A percentile compares a stretch with the other conserved stretches of the same genome.
phyloP scores from a whole-genome alignment of 2,329 filamentous ascomycete species.

The Ceratocystis albifundus region DNA sequence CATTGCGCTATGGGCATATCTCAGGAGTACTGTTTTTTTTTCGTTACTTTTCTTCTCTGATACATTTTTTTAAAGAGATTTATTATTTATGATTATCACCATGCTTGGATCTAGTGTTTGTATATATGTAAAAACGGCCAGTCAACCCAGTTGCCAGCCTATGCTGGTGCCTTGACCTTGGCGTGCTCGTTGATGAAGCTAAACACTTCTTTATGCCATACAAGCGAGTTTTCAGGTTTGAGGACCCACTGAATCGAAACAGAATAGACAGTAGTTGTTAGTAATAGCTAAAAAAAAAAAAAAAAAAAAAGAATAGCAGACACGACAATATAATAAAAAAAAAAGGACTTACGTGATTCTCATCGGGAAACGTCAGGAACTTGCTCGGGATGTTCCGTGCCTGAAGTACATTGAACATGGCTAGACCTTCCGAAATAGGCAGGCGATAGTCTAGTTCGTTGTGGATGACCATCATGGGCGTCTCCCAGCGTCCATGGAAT shows the following conservation, averaged over 20 bases:
- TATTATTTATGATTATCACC: conserved; percentile 3
- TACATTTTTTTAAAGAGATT: conserved; percentile 11
- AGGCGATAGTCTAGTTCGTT: conserved; percentile 82
- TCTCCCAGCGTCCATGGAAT: conserved; percentile 60
- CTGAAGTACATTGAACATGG: conserved; percentile 79
- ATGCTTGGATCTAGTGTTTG: not conserved
- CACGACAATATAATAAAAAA: not conserved
- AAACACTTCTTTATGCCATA: conserved; percentile 82
- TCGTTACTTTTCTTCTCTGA: conserved; percentile 8
- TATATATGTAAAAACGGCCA: not conserved
- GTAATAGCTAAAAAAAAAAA: not conserved
- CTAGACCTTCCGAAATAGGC: conserved; percentile 70
- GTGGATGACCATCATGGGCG: conserved; percentile 77
- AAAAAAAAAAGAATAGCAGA: not conserved
- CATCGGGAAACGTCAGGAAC: conserved; percentile 70
- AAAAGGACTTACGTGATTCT: conserved; percentile 41
- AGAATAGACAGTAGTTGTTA: not conserved
- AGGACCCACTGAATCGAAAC: conserved; percentile 54
- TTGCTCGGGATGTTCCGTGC: conserved; percentile 61
- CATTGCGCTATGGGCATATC: conserved; percentile 20
- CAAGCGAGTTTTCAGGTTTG: conserved; percentile 78
- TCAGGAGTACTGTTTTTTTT: conserved; percentile 22
- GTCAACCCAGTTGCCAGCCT: not conserved
- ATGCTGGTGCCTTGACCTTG: conserved; percentile 30
- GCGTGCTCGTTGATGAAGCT: conserved; percentile 61